Evolutionary conservation across 176 grass and related monocot genomes (phyloP).

Genomic region (Metroxylon sagu): DNA sequence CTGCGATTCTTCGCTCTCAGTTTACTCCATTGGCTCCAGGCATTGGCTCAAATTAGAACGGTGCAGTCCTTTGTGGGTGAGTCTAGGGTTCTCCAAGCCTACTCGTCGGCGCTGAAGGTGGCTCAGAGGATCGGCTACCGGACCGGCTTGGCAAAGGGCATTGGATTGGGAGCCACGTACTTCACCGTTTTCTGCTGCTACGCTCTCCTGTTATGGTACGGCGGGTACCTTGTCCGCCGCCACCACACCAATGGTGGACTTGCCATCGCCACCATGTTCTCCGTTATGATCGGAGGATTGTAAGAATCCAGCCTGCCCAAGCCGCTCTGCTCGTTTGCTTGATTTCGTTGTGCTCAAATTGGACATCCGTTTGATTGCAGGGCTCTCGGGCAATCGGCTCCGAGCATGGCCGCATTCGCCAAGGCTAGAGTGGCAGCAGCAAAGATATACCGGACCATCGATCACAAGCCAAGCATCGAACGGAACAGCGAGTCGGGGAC

Average conservation of each 20-base stretch:
- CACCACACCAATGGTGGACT: conserved; percentile 78
- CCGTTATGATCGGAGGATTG: conserved; percentile 80
- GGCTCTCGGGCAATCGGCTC: no score
- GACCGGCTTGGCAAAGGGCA: conserved; percentile 79
- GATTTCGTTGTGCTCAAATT: no score
- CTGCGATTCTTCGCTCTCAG: neutral
- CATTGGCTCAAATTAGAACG: conserved; percentile 65
- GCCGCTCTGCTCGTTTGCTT: no score
- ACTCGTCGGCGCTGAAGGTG: conserved; percentile 60
- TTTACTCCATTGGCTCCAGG: conserved; percentile 18
- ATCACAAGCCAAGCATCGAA: no score
- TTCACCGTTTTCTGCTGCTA: conserved; percentile 93
- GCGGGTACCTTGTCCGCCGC: conserved; percentile 65
- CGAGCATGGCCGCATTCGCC: no score
- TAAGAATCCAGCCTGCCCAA: conserved; percentile 15
- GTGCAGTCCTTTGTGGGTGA: conserved; percentile 88
- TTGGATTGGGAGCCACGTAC: conserved; percentile 80
- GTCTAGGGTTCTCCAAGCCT: conserved; percentile 62
- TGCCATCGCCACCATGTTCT: conserved; percentile 85
- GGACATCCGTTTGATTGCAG: no score
- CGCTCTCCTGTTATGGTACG: conserved; percentile 90
- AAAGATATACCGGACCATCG: no score
- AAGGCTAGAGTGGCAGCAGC: no score
- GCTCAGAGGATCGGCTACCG: conserved; percentile 85
- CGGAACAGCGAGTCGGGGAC: no score